A percentile compares a stretch with the other conserved stretches of the same genome.
Evolutionary conservation across 441 rosid genomes (phyloP).

Genomic region (Capsella rubella): DNA sequence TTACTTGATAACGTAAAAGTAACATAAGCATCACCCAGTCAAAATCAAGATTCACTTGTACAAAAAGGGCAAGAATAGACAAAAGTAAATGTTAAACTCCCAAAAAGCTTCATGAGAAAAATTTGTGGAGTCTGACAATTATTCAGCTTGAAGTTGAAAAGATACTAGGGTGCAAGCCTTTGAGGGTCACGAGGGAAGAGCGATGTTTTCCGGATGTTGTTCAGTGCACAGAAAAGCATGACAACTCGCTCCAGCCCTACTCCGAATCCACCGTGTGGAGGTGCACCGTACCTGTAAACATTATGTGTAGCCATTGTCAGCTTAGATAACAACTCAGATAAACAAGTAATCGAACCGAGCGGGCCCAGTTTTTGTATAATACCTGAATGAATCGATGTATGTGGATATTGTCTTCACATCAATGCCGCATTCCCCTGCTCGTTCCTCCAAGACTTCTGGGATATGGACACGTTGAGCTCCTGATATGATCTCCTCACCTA

Average conservation of each 20-base stretch:
- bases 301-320: background rate
- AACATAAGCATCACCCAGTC: conserved; percentile 1
- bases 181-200: conserved; percentile 87
- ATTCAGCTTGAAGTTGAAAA: conserved; percentile 15
- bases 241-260: conserved; percentile 88
- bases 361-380: background rate
- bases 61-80: background rate
- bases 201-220: conserved; percentile 84
- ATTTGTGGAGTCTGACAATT: conserved; percentile 3
- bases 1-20: conserved; percentile 9
- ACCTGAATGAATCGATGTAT: conserved; percentile 92
- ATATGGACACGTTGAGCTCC: conserved; percentile 95
- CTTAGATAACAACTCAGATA: background rate
- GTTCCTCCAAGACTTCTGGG: conserved; percentile 73
- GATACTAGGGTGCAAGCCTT: conserved; percentile 64
- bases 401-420: conserved; percentile 78
- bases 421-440: conserved; percentile 76
- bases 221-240: conserved; percentile 83
- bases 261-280: conserved; percentile 92
- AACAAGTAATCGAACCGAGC: conserved; percentile 4
- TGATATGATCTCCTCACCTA: conserved; percentile 96
- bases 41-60: conserved; percentile 19
- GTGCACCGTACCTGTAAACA: conserved; percentile 71
- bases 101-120: conserved; percentile 22
- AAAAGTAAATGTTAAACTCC: conserved; percentile 1